Conservation (phyloP, 306 rosid genomes). For the Castanea crenata region DNA sequence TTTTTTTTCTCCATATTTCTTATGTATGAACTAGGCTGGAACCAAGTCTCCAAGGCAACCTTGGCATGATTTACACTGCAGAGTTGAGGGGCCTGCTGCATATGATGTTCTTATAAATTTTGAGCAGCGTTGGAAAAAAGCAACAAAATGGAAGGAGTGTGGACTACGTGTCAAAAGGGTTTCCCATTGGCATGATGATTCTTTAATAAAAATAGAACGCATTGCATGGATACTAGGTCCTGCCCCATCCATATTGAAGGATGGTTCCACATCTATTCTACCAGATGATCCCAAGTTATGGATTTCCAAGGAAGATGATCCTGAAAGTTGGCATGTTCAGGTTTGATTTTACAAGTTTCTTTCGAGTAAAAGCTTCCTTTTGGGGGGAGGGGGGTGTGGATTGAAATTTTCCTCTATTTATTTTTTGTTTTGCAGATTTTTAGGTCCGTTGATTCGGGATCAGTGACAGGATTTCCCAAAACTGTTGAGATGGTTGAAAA, state of each 20-base stretch:
- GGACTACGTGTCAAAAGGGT: constrained; percentile 48
- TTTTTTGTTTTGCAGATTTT: constrained; percentile 59
- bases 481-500: constrained; percentile 30
- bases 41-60: constrained; percentile 83
- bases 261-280: constrained; percentile 42
- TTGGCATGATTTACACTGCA: constrained; percentile 96
- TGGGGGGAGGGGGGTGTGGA: neutral
- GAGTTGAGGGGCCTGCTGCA: constrained; percentile 96
- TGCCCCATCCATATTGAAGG: constrained; percentile 7
- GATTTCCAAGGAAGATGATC: constrained; percentile 59
- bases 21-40: constrained; percentile 56
- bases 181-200: constrained; percentile 69
- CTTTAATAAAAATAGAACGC: constrained; percentile 72
- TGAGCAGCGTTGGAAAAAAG: constrained; percentile 89
- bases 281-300: constrained; percentile 53
- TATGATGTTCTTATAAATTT: constrained; percentile 91
- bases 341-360: constrained; percentile 40
- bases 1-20: neutral
- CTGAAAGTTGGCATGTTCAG: constrained; percentile 96
- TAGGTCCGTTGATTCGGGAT: constrained; percentile 92
- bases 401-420: constrained; percentile 3
- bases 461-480: constrained; percentile 88
- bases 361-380: constrained; percentile 6
- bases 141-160: constrained; percentile 76
- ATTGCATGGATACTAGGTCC: constrained; percentile 96